Evolutionary conservation across 2,329 filamentous ascomycete species (phyloP), one percentile per base, ranked within the genome.

Genomic region (Ceratocystiopsis sp.): DNA sequence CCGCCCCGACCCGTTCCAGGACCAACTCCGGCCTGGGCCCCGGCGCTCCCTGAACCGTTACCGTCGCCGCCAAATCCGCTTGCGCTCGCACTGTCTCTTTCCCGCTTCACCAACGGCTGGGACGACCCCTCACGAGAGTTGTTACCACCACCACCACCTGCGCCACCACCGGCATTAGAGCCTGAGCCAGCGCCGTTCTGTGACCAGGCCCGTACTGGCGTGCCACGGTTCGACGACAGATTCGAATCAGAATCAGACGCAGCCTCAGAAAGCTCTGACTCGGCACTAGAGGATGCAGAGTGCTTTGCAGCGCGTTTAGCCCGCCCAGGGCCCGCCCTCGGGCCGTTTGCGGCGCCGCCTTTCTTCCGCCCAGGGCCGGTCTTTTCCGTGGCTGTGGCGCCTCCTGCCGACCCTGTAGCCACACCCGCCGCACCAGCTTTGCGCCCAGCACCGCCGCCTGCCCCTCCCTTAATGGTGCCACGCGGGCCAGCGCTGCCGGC

Each of bases 201-300:
- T 43, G 50, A 55, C 15, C 48, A 53, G 17, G 49, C 50, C 8
- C 48, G 53, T n/a, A 52, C 56, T 0, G 62, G 61, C 1, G 63
- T 66, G 40, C 56, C 59, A 25, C 61, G 61, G 15, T 60, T 48
- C 35, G 62, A 54, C 40, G 73, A 65, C 42, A 69, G 66, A 39
- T 75, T 66, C 41, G 71, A 63, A 41, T 64, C 65, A 52, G 71
- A 69, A 42, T 63, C 61, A 40, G 72, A 71, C 38, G 73, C 73
- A 9, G 73, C 74, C 42, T 79, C 75, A 0, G 75, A 79, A 36
- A 79, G 64, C 53, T 80, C 75, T 51, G 73, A 78, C 46, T 80
- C 75, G 41, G 68, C 73, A 7, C 71, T 76, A 5, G 72, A 73
- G 3, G 75, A 43, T 1, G 46, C 73, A 2, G 75, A 79, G 49